Conservation (phyloP, 1,284 basidiomycete species). For the Thecaphora frezii region DNA sequence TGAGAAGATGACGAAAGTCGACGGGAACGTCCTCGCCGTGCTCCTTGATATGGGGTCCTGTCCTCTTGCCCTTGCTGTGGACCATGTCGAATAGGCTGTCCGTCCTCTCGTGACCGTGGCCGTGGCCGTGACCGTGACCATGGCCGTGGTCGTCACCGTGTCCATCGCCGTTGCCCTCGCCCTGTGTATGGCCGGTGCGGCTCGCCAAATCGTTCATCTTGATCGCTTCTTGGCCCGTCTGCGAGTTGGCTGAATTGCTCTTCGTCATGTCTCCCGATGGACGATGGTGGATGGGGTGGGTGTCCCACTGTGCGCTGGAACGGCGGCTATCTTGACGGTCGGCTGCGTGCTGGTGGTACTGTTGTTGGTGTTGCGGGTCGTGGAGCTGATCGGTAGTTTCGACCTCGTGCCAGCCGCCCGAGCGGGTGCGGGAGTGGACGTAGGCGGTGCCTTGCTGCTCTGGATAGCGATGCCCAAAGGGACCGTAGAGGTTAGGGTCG, state of each 20-base stretch:
- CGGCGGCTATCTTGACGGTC: not conserved
- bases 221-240: not conserved
- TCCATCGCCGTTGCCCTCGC: slow-evolving; percentile 1
- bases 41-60: slow-evolving; percentile 18
- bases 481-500: too few species aligned
- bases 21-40: slow-evolving; percentile 48
- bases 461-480: too few species aligned
- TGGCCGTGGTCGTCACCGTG: slow-evolving; percentile 1
- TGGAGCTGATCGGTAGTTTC: slow-evolving; percentile 21
- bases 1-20: slow-evolving; percentile 47
- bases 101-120: slow-evolving; percentile 11
- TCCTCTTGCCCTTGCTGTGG: slow-evolving; percentile 11
- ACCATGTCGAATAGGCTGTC: slow-evolving; percentile 26
- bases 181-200: not conserved
- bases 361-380: slow-evolving; percentile 4
- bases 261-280: not conserved
- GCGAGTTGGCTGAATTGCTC: not conserved
- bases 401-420: slow-evolving; percentile 21
- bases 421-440: not conserved
- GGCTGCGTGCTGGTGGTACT: slow-evolving; percentile 4
- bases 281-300: not conserved
- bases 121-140: slow-evolving; percentile 2
- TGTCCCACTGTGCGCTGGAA: not conserved
- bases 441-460: not conserved
- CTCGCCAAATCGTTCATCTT: not conserved